phyloP scores from a whole-genome alignment of 2,329 filamentous ascomycete species.

The Ambrosiella beaveri region DNA sequence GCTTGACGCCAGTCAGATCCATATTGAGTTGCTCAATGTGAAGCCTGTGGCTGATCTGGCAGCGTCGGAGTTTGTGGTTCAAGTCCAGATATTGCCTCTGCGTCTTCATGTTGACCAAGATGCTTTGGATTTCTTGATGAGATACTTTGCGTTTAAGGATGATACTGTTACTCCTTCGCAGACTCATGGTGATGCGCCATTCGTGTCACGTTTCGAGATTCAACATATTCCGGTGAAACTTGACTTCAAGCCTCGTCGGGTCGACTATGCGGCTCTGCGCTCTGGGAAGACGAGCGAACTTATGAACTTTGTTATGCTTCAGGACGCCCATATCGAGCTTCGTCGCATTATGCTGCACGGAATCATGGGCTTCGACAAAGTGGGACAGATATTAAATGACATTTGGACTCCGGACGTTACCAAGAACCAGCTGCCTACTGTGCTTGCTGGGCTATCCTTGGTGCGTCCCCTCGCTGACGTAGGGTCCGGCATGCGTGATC shows the following conservation, averaged over 20 bases:
- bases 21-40: conserved; percentile 74
- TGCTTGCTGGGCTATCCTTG: conserved; percentile 75
- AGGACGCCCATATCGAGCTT: conserved; percentile 71
- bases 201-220: conserved; percentile 78
- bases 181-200: conserved; percentile 57
- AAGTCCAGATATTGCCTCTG: conserved; percentile 62
- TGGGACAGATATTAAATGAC: conserved; percentile 81
- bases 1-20: conserved; percentile 73
- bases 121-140: conserved; percentile 86
- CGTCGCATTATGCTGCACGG: conserved; percentile 87
- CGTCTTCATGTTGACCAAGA: conserved; percentile 94
- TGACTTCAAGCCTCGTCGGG: conserved; percentile 96
- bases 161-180: conserved; percentile 38
- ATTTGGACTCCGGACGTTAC: conserved; percentile 94
- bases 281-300: conserved; percentile 94
- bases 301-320: conserved; percentile 94
- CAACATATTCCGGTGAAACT: conserved; percentile 65
- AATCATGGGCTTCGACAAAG: conserved; percentile 71
- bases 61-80: conserved; percentile 76
- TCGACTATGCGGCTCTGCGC: conserved; percentile 82
- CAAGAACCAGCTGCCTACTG: conserved; percentile 69
- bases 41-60: conserved; percentile 69
- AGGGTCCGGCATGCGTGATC: conserved; percentile 66
- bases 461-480: conserved; percentile 87
- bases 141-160: conserved; percentile 97